Conservation (phyloP, 1,284 basidiomycete genomes). For the Phellopilus nigrolimitatus region DNA sequence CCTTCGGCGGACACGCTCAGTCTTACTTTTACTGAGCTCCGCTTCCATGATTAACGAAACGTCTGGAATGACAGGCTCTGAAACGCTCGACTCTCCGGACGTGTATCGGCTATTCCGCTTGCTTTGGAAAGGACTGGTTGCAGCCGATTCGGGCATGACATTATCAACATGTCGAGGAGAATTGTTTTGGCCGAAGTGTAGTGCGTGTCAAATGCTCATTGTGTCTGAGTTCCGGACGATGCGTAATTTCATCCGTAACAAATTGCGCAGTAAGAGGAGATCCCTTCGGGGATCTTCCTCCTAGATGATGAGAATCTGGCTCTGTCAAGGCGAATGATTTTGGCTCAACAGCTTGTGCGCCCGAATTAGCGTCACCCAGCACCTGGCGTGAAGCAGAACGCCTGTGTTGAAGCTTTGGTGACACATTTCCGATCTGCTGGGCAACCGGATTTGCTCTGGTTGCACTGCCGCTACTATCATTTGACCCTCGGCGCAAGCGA, state of each 20-base stretch:
- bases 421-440: background rate
- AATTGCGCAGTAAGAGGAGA: no score
- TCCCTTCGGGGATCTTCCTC: no score
- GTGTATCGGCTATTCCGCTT: conserved; percentile 17
- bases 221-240: no score
- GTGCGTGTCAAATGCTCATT: background rate
- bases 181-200: conserved; percentile 1
- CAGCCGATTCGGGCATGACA: conserved; percentile 12
- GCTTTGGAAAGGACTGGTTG: background rate
- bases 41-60: conserved; percentile 17
- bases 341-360: no score
- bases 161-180: conserved; percentile 6
- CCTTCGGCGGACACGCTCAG: conserved; percentile 9
- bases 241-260: no score
- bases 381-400: no score
- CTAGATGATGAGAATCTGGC: no score
- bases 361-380: no score
- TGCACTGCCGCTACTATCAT: conserved; percentile 2
- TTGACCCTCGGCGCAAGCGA: conserved; percentile 4
- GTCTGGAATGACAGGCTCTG: conserved; percentile 20
- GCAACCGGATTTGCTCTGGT: background rate
- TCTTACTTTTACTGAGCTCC: conserved; percentile 6
- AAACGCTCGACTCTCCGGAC: conserved; percentile 18
- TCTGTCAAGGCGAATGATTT: no score
- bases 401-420: background rate